Base-by-base conservation (phyloP, 441 rosid species). In the Eruca vesicaria region DNA sequence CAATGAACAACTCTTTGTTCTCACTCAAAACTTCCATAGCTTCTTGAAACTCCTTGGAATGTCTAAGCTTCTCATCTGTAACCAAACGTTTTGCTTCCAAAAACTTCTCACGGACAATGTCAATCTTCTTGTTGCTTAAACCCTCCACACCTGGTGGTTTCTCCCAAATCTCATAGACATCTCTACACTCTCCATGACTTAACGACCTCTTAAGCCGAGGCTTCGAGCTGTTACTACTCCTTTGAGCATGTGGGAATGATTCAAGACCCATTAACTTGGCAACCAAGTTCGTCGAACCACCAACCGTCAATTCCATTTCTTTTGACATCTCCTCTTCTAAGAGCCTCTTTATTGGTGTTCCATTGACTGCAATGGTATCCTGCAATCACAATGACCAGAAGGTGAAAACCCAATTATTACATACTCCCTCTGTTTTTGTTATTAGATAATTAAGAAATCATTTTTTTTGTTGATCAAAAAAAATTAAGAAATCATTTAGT, bases 251-350 rank as follows among this genome's bases (percentile, higher is more conserved):
- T 7, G 96, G 97, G 32, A 96, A 82, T 28, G 96, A 69, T 55
- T 96, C 99, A 60, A 96, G 93, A 69, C 99, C 98, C 99, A 96
- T 96, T 82, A 96, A 79, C 87, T 91, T 96, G 50, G 98, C 98
- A 72, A 96, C 89, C 73, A 96, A 78, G 76, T 90, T 96, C 1
- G 97, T 90, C 16, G 90, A 80, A 57, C 84, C 53, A 38, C n/a
- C 55, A 12, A 41, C 48, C 15, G 8, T 50, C 2, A 80, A 61
- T 16, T 82, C 88, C 64, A 83, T 74, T 56, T 96, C 97, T 82
- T 85, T 93, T 5, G 90, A 89, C 97, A 93, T 84, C 82, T 91
- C 98, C 69, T 86, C 88, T 23, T 85, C 97, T 41, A 91, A 67
- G 48, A 96, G 93, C 77, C 75, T 84, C 89, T 93, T 96, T 85